Evolutionary conservation across 2,329 filamentous ascomycete genomes (phyloP).

Genomic region (Nemania sp.): DNA sequence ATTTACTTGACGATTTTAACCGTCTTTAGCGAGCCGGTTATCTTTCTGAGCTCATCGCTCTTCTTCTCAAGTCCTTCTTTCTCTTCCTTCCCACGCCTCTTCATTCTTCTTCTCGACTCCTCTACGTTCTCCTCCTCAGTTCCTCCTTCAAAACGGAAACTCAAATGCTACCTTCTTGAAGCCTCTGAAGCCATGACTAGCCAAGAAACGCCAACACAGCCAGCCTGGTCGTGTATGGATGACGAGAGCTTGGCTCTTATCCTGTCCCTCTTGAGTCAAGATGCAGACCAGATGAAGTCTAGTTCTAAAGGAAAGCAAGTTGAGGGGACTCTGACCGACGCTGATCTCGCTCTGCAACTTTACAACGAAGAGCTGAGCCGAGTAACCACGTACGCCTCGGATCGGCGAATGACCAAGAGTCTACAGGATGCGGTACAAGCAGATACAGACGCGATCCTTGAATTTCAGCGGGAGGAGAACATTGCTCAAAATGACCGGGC

Average conservation of each 20-base stretch:
- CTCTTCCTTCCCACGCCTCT: too few relatives aligned
- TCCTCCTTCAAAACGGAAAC: too few relatives aligned
- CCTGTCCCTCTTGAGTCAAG: slow-evolving; percentile 9
- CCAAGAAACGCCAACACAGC: not conserved
- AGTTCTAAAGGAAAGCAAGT: slow-evolving; percentile 30
- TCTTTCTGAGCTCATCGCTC: too few relatives aligned
- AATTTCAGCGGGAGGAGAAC: slow-evolving; percentile 23
- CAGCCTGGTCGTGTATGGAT: slow-evolving; percentile 10
- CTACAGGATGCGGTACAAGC: slow-evolving; percentile 28
- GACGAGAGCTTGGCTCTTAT: slow-evolving; percentile 20
- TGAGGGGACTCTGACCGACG: slow-evolving; percentile 26
- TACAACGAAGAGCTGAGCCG: slow-evolving; percentile 27
- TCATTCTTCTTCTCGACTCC: too few relatives aligned
- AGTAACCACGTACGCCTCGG: slow-evolving; percentile 20
- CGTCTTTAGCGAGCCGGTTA: too few relatives aligned
- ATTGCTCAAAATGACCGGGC: slow-evolving; percentile 22
- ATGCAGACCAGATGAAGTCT: slow-evolving; percentile 1
- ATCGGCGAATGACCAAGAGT: slow-evolving; percentile 33
- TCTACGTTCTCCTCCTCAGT: too few relatives aligned
- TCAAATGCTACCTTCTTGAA: not conserved
- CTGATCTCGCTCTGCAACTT: slow-evolving; percentile 29
- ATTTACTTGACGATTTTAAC: too few relatives aligned
- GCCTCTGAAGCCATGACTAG: slow-evolving; percentile 1
- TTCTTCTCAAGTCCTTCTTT: too few relatives aligned
- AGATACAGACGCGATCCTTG: slow-evolving; percentile 26